Evolutionary conservation across 148 eudicot genomes (phyloP), one percentile per base, ranked within the genome.

Genomic region (Vaccinium macrocarpon): DNA sequence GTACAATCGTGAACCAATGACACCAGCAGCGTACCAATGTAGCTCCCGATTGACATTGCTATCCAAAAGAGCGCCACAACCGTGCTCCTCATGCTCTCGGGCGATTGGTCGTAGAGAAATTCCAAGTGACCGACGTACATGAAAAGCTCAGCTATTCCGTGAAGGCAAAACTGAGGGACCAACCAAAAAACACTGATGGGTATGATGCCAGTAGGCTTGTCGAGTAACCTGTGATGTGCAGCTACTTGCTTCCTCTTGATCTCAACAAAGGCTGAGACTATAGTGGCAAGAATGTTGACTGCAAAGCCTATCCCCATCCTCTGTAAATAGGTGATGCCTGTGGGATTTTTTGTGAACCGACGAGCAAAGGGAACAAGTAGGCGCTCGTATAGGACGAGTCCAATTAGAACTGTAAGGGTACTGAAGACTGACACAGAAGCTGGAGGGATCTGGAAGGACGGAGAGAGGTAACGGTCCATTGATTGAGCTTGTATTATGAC

Each of bases 31-130:
- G 89, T 83, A 51, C 89, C 88, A 0, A 84, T 15, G 62, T 83
- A 89, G 64, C 85, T 85, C 18, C 91, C 89, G 2, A 87, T 18
- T 1, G 86, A 81, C 29, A 61, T 85, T 2, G 88, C 57, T 6
- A 81, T 62, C 82, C 86, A 89, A 52, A 85, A 87, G 8, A 89
- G 88, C 25, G 88, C 91, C 5, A 82, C 81, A 0, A 81, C 91
- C 4, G 88, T 89, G 80, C 88, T 89, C 48, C 93, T 88, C 93
- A 92, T 90, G 83, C 93, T 88, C 38, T 92, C 91, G 0, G 95
- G 93, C 9, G 92, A 86, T 23, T 92, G 95, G 68, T 91, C 92
- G 42, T 91, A 92, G 0, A 92, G 79, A 84, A 92, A 92, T 84
- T 92, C 91, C 84, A 89, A 9, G 35, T 85, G 89, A 5, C 91